Evolutionary conservation across 2,329 filamentous ascomycete species (phyloP).

Genomic region (Beauveria sp.): DNA sequence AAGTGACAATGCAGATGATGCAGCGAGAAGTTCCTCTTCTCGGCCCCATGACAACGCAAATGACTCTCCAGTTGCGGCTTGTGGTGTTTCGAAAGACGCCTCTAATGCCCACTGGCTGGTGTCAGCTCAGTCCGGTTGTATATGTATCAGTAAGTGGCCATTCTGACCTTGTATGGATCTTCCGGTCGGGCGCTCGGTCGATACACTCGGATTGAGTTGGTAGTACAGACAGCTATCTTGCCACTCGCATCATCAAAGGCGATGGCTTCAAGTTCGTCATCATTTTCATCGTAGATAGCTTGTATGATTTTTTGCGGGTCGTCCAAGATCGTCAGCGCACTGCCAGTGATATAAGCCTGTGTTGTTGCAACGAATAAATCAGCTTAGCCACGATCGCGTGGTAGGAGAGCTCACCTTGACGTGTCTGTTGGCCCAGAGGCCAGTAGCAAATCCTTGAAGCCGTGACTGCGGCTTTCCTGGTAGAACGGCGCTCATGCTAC

Average conservation of each 20-base stretch:
- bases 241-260: conserved; percentile 74
- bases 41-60: conserved; percentile 73
- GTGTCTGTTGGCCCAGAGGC: conserved; percentile 63
- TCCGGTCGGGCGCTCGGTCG: conserved; percentile 64
- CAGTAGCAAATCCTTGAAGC: conserved; percentile 69
- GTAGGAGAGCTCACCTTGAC: conserved; percentile 53
- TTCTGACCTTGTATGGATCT: conserved; percentile 63
- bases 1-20: conserved; percentile 61
- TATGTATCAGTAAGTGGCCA: conserved; percentile 14
- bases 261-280: conserved; percentile 61
- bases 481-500: conserved; percentile 68
- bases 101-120: conserved; percentile 53
- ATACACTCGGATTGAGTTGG: conserved; percentile 64
- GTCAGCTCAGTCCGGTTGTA: conserved; percentile 11
- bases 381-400: conserved; percentile 11
- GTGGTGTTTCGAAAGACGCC: conserved; percentile 45
- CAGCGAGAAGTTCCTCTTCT: conserved; percentile 76
- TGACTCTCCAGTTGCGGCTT: conserved; percentile 28
- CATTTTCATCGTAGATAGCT: conserved; percentile 82
- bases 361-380: conserved; percentile 2
- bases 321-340: conserved; percentile 75
- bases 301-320: conserved; percentile 71
- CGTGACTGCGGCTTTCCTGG: conserved; percentile 71
- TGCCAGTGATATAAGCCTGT: conserved; percentile 83
- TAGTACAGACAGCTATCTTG: conserved; percentile 73